These are phyloP conservation scores for Darksidea phi DNA, from an alignment of 495 filamentous ascomycete genomes.

Conservation along the genomic window DNA sequence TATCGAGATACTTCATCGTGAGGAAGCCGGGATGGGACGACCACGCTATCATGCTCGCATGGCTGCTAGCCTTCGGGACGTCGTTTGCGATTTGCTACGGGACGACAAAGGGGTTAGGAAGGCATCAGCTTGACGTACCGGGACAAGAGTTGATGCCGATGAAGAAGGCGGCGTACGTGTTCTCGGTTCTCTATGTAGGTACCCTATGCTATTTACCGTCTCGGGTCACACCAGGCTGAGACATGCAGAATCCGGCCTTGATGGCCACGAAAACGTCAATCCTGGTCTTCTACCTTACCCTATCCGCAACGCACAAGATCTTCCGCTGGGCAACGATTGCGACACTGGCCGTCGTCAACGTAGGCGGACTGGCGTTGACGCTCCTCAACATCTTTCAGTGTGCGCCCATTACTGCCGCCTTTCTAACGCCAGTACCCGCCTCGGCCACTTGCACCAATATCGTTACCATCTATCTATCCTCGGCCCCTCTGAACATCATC, in stretches of 20 bases:
- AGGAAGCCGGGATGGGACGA: constrained; percentile 70
- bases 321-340: constrained; percentile 69
- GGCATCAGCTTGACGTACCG: constrained; percentile 67
- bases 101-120: constrained; percentile 67
- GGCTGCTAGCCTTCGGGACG: constrained; percentile 76
- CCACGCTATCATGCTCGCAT: constrained; percentile 79
- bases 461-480: constrained; percentile 78
- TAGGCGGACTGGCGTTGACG: constrained; percentile 73
- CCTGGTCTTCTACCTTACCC: constrained; percentile 78
- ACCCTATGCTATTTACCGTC: neutral
- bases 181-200: constrained; percentile 80
- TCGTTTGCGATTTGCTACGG: constrained; percentile 75
- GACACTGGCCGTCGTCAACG: constrained; percentile 71
- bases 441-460: constrained; percentile 66
- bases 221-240: constrained; percentile 19
- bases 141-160: constrained; percentile 49
- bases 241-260: constrained; percentile 74
- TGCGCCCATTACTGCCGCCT: constrained; percentile 65
- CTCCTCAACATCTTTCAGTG: constrained; percentile 90
- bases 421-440: constrained; percentile 47
- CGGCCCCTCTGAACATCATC: constrained; percentile 77
- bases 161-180: constrained; percentile 72
- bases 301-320: constrained; percentile 71
- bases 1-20: constrained; percentile 72
- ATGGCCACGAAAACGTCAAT: constrained; percentile 92